phyloP scores from a whole-genome alignment of 2,329 filamentous ascomycete species.

The Fusarium sp. region DNA sequence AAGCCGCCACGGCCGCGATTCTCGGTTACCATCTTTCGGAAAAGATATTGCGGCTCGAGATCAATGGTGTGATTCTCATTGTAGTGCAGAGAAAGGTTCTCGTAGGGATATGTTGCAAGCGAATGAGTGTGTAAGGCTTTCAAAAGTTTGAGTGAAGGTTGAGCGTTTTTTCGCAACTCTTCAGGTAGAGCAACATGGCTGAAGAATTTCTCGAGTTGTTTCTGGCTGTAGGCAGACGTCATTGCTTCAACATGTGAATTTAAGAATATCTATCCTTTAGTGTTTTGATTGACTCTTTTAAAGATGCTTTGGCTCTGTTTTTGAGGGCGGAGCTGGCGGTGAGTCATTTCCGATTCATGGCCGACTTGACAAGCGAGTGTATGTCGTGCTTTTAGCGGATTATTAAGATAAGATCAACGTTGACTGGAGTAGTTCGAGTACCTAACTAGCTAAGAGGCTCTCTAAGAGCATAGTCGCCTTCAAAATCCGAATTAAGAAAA shows the following conservation, averaged over 20 bases:
- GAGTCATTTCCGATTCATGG: slow-evolving; percentile 22
- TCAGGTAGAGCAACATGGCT: slow-evolving; percentile 24
- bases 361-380: not conserved
- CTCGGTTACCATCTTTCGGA: slow-evolving; percentile 63
- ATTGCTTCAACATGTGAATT: slow-evolving; percentile 2
- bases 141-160: slow-evolving; percentile 31
- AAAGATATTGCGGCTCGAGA: slow-evolving; percentile 64
- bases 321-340: not conserved
- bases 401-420: slow-evolving; percentile 9
- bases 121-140: slow-evolving; percentile 37
- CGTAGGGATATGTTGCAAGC: slow-evolving; percentile 64
- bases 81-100: slow-evolving; percentile 71
- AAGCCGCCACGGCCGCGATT: slow-evolving; percentile 68
- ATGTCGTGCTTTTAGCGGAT: slow-evolving; percentile 27
- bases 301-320: not conserved
- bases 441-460: not conserved
- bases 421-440: not conserved
- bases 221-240: slow-evolving; percentile 34
- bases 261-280: not conserved
- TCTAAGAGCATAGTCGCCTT: not conserved
- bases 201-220: slow-evolving; percentile 38
- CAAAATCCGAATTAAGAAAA: not conserved
- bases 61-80: slow-evolving; percentile 55
- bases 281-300: not conserved
- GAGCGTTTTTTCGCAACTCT: slow-evolving; percentile 11